A percentile compares a stretch with the other conserved stretches of the same genome.
These are phyloP conservation scores for Suillus placidus DNA, from an alignment of 768 basidiomycete species.

Conservation along the genomic window DNA sequence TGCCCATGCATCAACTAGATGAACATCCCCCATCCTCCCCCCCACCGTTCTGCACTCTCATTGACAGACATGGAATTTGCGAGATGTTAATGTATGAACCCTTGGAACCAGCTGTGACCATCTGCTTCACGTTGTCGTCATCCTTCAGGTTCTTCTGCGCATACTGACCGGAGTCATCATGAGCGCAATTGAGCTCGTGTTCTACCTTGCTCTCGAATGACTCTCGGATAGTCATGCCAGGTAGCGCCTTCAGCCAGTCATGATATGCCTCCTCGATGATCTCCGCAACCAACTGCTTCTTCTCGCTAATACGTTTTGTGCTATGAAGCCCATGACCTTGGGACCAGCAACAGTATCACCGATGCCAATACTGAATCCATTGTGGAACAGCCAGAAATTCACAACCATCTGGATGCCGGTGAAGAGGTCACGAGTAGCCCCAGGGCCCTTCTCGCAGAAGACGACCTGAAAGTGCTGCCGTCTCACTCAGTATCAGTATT, in stretches of 20 bases:
- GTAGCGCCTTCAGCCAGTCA: slow-evolving; percentile 85
- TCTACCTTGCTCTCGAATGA: slow-evolving; percentile 95
- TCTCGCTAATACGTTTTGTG: slow-evolving; percentile 76
- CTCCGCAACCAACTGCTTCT: slow-evolving; percentile 76
- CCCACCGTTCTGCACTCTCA: too few species aligned
- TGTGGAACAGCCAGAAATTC: slow-evolving; percentile 99
- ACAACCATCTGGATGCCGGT: slow-evolving; percentile 94
- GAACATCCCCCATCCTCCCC: too few species aligned
- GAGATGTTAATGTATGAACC: slow-evolving; percentile 99
- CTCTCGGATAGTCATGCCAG: slow-evolving; percentile 99
- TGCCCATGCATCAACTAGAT: too few species aligned
- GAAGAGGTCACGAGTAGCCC: slow-evolving; percentile 87
- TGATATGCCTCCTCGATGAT: slow-evolving; percentile 84
- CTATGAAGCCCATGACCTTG: slow-evolving; percentile 86
- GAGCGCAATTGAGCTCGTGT: slow-evolving; percentile 88
- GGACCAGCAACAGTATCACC: slow-evolving; percentile 97
- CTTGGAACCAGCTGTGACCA: slow-evolving; percentile 99
- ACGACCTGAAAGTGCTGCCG: too few species aligned
- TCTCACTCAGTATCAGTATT: too few species aligned
- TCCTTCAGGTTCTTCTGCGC: slow-evolving; percentile 98
- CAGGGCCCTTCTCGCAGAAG: slow-evolving; percentile 96
- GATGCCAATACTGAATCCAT: slow-evolving; percentile 98
- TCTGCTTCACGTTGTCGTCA: slow-evolving; percentile 99
- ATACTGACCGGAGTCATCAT: slow-evolving; percentile 93
- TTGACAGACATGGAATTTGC: slow-evolving; percentile 99